Percentiles rank a stretch among this genome's conserved stretches.
These are phyloP conservation scores for Pichia cabralensis DNA, from an alignment of 805 yeast genomes.

Conservation along the genomic window DNA sequence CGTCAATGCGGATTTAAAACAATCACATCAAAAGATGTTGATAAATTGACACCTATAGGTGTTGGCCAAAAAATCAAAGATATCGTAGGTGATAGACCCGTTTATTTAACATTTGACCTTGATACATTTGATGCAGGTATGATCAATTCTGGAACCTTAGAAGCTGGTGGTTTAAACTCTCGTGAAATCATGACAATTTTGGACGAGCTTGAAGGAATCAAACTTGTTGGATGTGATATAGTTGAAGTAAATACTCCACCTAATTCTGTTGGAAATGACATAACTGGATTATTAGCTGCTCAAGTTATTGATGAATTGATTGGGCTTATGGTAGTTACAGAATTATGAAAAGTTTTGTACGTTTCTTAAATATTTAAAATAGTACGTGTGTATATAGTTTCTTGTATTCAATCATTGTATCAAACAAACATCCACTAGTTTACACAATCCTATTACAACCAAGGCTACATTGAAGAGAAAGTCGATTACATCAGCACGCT, in stretches of 20 bases:
- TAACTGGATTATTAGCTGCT: slow-evolving; percentile 56
- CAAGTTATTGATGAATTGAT: slow-evolving; percentile 46
- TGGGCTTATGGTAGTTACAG: slow-evolving; percentile 34
- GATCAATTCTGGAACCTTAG: slow-evolving; percentile 76
- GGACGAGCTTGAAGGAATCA: slow-evolving; percentile 49
- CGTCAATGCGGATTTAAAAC: slow-evolving; percentile 37
- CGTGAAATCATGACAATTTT: slow-evolving; percentile 53
- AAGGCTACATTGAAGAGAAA: too few relatives aligned
- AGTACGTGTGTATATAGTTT: too few relatives aligned
- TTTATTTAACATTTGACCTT: slow-evolving; percentile 38
- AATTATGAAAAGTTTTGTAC: too few relatives aligned
- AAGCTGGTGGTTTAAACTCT: slow-evolving; percentile 63
- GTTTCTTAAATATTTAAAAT: too few relatives aligned
- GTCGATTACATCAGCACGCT: too few relatives aligned
- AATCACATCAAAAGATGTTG: slow-evolving; percentile 39
- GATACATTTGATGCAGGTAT: slow-evolving; percentile 68
- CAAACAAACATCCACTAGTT: too few relatives aligned
- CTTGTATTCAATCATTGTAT: too few relatives aligned
- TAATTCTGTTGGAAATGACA: slow-evolving; percentile 48
- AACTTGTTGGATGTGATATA: slow-evolving; percentile 64
- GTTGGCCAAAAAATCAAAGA: slow-evolving; percentile 29
- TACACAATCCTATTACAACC: too few relatives aligned
- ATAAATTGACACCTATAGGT: slow-evolving; percentile 27
- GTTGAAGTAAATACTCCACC: slow-evolving; percentile 64
- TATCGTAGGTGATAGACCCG: slow-evolving; percentile 30